These are phyloP conservation scores for Aristolochia californica DNA, from an alignment of 164 flowering plant species.

Conservation along the genomic window DNA sequence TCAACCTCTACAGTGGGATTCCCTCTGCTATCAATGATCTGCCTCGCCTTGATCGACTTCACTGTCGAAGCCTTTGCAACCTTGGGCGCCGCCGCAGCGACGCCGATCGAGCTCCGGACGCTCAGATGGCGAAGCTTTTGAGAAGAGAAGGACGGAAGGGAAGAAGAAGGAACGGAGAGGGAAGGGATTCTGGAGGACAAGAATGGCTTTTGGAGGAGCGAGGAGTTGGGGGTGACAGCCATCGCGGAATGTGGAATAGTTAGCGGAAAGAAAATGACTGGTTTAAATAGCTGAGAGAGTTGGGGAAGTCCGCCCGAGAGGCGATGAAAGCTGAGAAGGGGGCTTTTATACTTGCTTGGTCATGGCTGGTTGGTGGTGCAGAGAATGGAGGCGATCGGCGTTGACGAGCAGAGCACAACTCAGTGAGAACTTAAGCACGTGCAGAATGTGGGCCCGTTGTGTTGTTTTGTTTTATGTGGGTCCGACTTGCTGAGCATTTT, in stretches of 20 bases:
- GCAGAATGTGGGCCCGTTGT: too few relatives aligned
- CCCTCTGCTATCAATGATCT: constrained; percentile 95
- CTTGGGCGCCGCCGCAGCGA: constrained; percentile 17
- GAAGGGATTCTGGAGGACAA: constrained; percentile 5
- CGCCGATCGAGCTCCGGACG: constrained; percentile 35
- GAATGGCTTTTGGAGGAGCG: constrained; percentile 9
- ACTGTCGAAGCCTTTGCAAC: constrained; percentile 22
- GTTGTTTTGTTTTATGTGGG: too few relatives aligned
- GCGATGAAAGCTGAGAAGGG: constrained; percentile 5
- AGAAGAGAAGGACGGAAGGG: constrained; percentile 7
- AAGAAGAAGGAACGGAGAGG: constrained; percentile 12
- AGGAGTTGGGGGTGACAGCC: constrained; percentile 4
- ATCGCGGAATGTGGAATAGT: background rate
- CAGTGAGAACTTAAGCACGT: too few relatives aligned
- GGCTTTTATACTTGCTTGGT: background rate
- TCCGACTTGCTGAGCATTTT: too few relatives aligned
- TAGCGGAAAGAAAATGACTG: background rate
- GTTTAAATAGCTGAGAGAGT: background rate
- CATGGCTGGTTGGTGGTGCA: background rate
- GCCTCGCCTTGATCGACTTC: constrained; percentile 78
- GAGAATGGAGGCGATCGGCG: background rate
- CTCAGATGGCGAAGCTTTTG: constrained; percentile 11
- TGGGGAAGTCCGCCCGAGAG: constrained; percentile 3
- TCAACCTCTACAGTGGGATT: constrained; percentile 98
- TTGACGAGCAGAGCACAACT: too few relatives aligned